phyloP scores from a whole-genome alignment of 2,329 filamentous ascomycete genomes.

The Fusarium coffeatum region DNA sequence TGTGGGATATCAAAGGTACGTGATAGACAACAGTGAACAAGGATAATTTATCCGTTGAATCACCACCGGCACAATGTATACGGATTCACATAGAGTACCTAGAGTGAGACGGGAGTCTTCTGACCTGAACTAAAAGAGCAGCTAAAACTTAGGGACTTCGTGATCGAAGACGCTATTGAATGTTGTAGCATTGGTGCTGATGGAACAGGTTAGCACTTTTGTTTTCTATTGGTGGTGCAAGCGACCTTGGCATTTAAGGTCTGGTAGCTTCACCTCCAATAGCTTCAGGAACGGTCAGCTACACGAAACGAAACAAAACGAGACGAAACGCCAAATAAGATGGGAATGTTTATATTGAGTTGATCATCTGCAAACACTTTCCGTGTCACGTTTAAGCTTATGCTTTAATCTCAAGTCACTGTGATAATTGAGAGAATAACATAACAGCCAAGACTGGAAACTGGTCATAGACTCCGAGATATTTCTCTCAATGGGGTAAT shows the following conservation, averaged over 20 bases:
- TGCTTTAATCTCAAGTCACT: background rate
- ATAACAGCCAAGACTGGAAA: background rate
- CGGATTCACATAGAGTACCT: background rate
- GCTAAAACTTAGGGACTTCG: constrained; percentile 1
- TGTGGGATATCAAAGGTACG: constrained; percentile 2
- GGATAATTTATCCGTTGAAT: background rate
- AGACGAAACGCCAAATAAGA: constrained; percentile 21
- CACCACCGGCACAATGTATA: background rate
- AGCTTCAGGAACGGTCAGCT: constrained; percentile 4
- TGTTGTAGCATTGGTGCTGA: constrained; percentile 3
- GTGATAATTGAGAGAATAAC: background rate
- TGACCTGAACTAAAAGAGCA: background rate
- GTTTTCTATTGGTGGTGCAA: constrained; percentile 30
- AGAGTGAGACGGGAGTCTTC: background rate
- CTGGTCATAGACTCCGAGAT: background rate
- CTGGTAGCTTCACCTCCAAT: constrained; percentile 26
- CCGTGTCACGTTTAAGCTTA: background rate
- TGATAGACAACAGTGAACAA: background rate
- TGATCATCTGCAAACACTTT: background rate
- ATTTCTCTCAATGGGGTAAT: constrained; percentile 4
- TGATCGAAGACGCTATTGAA: constrained; percentile 4
- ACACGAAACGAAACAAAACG: constrained; percentile 39
- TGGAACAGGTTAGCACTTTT: constrained; percentile 11
- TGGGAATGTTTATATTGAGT: background rate
- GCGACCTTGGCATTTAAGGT: constrained; percentile 35